These are phyloP conservation scores for Tulasnella sp. DNA, from an alignment of 768 basidiomycete species.

Conservation along the genomic window DNA sequence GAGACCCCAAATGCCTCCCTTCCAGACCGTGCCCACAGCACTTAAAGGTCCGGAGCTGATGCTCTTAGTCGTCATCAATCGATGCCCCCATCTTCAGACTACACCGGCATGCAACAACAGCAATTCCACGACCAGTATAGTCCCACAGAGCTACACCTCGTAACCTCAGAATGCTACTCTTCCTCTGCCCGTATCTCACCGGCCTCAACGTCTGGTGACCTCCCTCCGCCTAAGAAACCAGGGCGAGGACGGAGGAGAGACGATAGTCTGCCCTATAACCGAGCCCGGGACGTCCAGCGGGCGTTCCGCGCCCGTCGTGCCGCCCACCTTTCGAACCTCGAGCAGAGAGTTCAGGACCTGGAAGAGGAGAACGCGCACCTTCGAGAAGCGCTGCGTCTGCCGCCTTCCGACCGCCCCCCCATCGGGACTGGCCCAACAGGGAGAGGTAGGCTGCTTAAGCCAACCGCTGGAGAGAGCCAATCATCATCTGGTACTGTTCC, in stretches of 20 bases:
- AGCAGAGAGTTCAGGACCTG: slow-evolving; percentile 76
- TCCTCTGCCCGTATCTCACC: slow-evolving; percentile 13
- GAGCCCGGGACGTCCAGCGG: slow-evolving; percentile 85
- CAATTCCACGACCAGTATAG: neutral
- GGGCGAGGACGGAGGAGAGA: slow-evolving; percentile 78
- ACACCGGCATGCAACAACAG: slow-evolving; percentile 10
- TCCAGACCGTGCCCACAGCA: neutral
- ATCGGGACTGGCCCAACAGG: slow-evolving; percentile 87
- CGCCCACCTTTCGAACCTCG: slow-evolving; percentile 82
- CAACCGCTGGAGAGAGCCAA: neutral
- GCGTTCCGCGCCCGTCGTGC: slow-evolving; percentile 88
- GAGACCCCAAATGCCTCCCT: slow-evolving; percentile 15
- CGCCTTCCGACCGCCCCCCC: slow-evolving; percentile 69
- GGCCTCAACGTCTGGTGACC: neutral
- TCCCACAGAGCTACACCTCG: neutral
- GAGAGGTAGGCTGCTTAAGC: slow-evolving; percentile 60
- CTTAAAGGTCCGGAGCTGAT: slow-evolving; percentile 3
- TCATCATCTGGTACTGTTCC: slow-evolving; percentile 9
- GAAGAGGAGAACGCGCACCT: slow-evolving; percentile 82
- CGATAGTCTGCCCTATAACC: slow-evolving; percentile 74
- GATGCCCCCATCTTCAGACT: slow-evolving; percentile 9
- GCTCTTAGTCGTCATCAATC: slow-evolving; percentile 3
- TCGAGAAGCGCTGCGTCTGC: slow-evolving; percentile 70
- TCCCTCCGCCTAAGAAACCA: slow-evolving; percentile 11
- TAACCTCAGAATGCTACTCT: neutral